A percentile compares a stretch with the other conserved stretches of the same genome.
Conservation (phyloP, 225 moss, liverwort and hornwort genomes). For the Polytrichum formosum region DNA sequence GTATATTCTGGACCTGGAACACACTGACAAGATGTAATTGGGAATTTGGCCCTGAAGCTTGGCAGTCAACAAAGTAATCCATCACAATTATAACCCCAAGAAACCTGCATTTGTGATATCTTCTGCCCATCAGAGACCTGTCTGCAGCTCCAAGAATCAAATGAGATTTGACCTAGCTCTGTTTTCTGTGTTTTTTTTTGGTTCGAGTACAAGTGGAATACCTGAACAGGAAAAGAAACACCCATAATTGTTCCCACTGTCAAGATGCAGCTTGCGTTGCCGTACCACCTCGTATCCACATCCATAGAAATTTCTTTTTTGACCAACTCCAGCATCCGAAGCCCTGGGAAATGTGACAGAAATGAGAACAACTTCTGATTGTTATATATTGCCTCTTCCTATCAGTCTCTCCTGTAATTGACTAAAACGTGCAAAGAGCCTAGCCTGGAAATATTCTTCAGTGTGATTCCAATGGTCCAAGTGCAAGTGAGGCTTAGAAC, state of each 20-base stretch:
- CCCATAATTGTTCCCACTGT: constrained; percentile 77
- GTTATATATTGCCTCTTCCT: too few relatives aligned
- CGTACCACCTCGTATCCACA: constrained; percentile 79
- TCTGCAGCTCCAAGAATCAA: too few relatives aligned
- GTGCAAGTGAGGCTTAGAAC: too few relatives aligned
- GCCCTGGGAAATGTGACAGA: constrained; percentile 40
- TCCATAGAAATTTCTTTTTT: constrained; percentile 77
- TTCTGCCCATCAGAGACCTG: too few relatives aligned
- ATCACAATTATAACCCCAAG: not conserved
- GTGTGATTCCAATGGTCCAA: too few relatives aligned
- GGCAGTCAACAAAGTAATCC: not conserved
- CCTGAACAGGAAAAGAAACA: constrained; percentile 79
- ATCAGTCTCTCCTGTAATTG: too few relatives aligned
- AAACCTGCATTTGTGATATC: too few relatives aligned
- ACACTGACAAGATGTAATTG: constrained; percentile 6
- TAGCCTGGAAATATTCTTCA: too few relatives aligned
- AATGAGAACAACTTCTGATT: too few relatives aligned
- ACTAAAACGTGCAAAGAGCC: too few relatives aligned
- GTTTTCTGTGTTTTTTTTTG: too few relatives aligned
- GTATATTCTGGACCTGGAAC: constrained; percentile 44
- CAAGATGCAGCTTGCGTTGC: constrained; percentile 85
- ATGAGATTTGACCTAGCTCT: too few relatives aligned
- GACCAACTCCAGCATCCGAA: constrained; percentile 64
- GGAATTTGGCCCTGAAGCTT: not conserved
- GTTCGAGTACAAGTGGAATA: constrained; percentile 7